These are phyloP conservation scores for Lachancea quebecensis DNA, from an alignment of 805 yeast species.

Conservation along the genomic window DNA sequence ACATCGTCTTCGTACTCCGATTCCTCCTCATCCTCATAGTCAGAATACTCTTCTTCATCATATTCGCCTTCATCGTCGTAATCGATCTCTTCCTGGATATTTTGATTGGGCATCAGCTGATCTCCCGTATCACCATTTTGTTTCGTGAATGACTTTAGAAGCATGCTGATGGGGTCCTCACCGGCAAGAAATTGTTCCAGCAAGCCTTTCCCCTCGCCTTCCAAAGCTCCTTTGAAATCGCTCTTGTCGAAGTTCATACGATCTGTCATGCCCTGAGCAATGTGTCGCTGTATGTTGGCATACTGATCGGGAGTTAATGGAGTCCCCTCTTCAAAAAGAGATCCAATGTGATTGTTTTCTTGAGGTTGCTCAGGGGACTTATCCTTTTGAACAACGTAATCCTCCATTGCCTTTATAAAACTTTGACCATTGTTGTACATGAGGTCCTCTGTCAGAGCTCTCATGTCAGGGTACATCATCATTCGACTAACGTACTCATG, in stretches of 20 bases:
- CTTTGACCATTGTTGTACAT: slow-evolving; percentile 70
- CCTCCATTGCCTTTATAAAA: slow-evolving; percentile 74
- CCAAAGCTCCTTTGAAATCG: slow-evolving; percentile 24
- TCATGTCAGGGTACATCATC: slow-evolving; percentile 37
- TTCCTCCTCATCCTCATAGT: slow-evolving; percentile 22
- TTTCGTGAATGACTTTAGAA: slow-evolving; percentile 25
- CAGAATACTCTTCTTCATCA: slow-evolving; percentile 22
- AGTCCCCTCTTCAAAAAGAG: slow-evolving; percentile 26
- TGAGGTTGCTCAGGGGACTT: neutral
- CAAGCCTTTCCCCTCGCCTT: slow-evolving; percentile 24
- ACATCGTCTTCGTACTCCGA: slow-evolving; percentile 21
- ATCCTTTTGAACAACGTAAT: slow-evolving; percentile 46
- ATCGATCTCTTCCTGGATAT: slow-evolving; percentile 3
- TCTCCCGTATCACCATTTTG: slow-evolving; percentile 16
- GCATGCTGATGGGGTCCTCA: slow-evolving; percentile 23
- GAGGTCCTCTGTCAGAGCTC: slow-evolving; percentile 71
- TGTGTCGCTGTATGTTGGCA: slow-evolving; percentile 25
- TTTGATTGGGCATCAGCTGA: slow-evolving; percentile 1
- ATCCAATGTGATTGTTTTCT: slow-evolving; percentile 16
- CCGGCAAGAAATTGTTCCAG: slow-evolving; percentile 29
- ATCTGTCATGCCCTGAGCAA: slow-evolving; percentile 29
- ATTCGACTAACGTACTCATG: slow-evolving; percentile 28
- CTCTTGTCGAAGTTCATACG: slow-evolving; percentile 24
- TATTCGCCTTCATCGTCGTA: slow-evolving; percentile 8
- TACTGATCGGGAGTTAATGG: slow-evolving; percentile 28